A percentile compares a stretch with the other conserved stretches of the same genome.
Evolutionary conservation across 2,329 filamentous ascomycete genomes (phyloP).

Genomic region (Fonsecaea pugnacius): DNA sequence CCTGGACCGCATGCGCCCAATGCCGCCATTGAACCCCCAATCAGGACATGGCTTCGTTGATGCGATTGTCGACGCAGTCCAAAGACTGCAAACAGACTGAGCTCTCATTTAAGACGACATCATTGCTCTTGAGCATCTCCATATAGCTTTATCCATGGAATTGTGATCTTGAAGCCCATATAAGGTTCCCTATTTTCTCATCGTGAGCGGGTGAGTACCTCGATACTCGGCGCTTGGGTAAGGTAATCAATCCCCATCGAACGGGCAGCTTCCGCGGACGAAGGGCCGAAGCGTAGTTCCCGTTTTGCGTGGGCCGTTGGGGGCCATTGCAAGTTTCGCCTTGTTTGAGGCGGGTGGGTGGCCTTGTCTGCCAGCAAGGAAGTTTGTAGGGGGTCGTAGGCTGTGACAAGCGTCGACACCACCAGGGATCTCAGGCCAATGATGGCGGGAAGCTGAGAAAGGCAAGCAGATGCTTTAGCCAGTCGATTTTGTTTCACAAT

Average conservation of each 20-base stretch:
- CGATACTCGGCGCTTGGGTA: too few relatives aligned
- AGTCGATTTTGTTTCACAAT: slow-evolving; percentile 15
- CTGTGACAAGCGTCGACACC: slow-evolving; percentile 7
- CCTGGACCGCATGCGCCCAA: not conserved
- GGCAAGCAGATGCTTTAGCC: slow-evolving; percentile 6
- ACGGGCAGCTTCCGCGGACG: not conserved
- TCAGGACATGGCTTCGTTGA: not conserved
- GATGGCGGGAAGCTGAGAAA: not conserved
- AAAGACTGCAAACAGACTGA: not conserved
- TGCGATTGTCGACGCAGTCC: not conserved
- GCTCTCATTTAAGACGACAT: not conserved
- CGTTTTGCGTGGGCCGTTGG: slow-evolving; percentile 10
- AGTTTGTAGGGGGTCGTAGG: not conserved
- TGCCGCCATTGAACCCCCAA: not conserved
- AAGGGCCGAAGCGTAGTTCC: slow-evolving; percentile 24
- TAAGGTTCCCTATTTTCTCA: not conserved
- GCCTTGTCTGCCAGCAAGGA: slow-evolving; percentile 1
- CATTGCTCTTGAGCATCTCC: not conserved
- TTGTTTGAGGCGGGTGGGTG: slow-evolving; percentile 11
- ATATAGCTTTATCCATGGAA: not conserved
- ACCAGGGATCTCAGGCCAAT: slow-evolving; percentile 5
- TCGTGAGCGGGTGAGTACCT: not conserved
- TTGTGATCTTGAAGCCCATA: not conserved
- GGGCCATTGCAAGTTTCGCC: not conserved
- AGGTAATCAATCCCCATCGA: not conserved